Conservation (phyloP, 768 basidiomycete genomes). For the Suillus subaureus region DNA sequence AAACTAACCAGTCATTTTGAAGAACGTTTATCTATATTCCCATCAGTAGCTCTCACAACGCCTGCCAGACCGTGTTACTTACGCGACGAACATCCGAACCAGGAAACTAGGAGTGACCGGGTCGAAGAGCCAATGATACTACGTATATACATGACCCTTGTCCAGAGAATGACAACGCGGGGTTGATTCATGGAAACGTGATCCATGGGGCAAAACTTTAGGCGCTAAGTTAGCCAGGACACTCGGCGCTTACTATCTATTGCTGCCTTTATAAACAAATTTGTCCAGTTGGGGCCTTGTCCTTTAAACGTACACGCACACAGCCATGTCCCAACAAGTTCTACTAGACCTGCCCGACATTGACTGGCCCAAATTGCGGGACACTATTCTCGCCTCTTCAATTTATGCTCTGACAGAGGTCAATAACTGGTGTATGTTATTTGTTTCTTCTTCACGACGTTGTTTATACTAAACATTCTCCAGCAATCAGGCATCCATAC, state of each 20-base stretch:
- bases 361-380: not conserved
- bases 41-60: not conserved
- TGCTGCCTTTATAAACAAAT: not conserved
- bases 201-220: too few species aligned
- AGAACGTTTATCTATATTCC: too few species aligned
- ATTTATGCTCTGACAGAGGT: not conserved
- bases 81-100: not conserved
- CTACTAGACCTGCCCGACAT: not conserved
- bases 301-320: not conserved
- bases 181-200: not conserved
- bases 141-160: not conserved
- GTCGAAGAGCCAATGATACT: constrained; percentile 31
- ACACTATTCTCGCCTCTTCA: constrained; percentile 2
- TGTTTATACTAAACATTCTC: not conserved
- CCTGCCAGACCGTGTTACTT: not conserved
- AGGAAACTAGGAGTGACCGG: constrained; percentile 26
- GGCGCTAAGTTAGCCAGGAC: too few species aligned
- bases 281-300: not conserved
- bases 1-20: not conserved
- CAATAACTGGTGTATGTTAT: constrained; percentile 4
- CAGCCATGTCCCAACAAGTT: not conserved
- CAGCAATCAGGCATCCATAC: constrained; percentile 10
- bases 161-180: not conserved
- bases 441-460: not conserved
- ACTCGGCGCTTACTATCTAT: not conserved